Evolutionary conservation across 148 eudicot genomes (phyloP), one percentile per base, ranked within the genome.

Genomic region (Persicaria tinctoria): DNA sequence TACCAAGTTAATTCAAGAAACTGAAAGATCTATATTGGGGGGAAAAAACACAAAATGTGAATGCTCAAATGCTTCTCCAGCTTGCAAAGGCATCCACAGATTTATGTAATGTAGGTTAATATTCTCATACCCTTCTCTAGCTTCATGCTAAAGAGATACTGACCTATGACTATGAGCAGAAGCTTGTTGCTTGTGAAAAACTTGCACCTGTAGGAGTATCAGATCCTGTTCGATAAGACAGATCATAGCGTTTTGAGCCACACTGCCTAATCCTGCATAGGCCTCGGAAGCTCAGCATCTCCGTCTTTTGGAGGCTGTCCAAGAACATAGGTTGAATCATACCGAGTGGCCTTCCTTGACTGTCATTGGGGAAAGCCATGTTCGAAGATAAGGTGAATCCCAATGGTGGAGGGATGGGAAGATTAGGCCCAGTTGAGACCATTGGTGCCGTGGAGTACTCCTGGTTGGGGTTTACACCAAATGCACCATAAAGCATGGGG

Each of bases 181-280:
- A 32, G 41, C 41, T 32, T 32, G 2, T 32, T 32, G 41, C 41
- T 32, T 32, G 41, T 32, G 11, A 10, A 50, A 50, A 50, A 50
- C 53, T 50, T 12, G 8, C 9, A 50, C 11, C 3, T 50, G 12
- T 50, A 32, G 41, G 41, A 32, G 41, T 32, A 32, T 32, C 12
- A 50, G 53, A 12, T 50, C 11, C 53, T 50, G 12, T 50, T 50
- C 53, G 9, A 12, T 50, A 50, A 50, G 12, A 50, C 53, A 50
- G 3, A 3, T 76, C 80, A 48, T 77, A 78, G 12, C 12, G 53
- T 50, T 50, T 50, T 62, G 74, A 64, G 51, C 81, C 86, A 50
- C 7, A 86, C 86, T n/a, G 17, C 64, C 72, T 77, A 78, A 77
- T 89, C 93, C 77, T 82, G 88, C 79, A 85, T 84, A 56, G 90